Evolutionary conservation across 306 rosid species (phyloP).

Genomic region (Hylodesmum podocarpum): DNA sequence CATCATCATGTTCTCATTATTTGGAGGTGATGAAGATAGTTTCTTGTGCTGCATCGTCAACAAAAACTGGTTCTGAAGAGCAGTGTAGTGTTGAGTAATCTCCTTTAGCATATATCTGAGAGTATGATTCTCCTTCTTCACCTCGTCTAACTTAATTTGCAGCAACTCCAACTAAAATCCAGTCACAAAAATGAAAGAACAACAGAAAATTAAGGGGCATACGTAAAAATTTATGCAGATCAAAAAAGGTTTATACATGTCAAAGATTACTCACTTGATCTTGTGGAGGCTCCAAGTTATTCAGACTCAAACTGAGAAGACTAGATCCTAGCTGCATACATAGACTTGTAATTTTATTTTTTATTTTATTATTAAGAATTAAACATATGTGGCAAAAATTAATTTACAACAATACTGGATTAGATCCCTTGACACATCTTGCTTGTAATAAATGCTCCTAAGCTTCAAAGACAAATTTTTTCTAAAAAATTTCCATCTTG

Average conservation of each 20-base stretch:
- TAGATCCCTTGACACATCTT: too few relatives aligned
- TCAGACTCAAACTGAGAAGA: constrained; percentile 30
- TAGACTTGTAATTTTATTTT: too few relatives aligned
- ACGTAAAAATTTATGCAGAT: constrained; percentile 4
- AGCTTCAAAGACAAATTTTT: neutral
- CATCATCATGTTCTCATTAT: neutral
- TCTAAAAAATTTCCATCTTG: neutral
- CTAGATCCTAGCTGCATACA: constrained; percentile 38
- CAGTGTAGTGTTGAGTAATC: constrained; percentile 26
- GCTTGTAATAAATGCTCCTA: neutral
- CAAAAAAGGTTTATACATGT: neutral
- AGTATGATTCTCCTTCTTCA: constrained; percentile 44
- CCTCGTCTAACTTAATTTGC: constrained; percentile 36
- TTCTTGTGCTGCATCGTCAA: constrained; percentile 25
- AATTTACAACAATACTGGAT: too few relatives aligned
- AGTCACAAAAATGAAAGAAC: constrained; percentile 3
- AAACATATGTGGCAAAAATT: too few relatives aligned
- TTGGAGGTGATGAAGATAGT: neutral
- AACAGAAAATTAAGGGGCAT: neutral
- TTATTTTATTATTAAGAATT: too few relatives aligned
- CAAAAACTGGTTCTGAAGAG: constrained; percentile 34
- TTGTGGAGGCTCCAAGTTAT: constrained; percentile 14
- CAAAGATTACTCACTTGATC: constrained; percentile 25
- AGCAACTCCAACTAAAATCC: constrained; percentile 29
- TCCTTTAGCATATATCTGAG: constrained; percentile 32